A percentile compares a stretch with the other conserved stretches of the same genome.
phyloP scores from a whole-genome alignment of 805 yeast genomes.

The Metschnikowia noctiluminum region DNA sequence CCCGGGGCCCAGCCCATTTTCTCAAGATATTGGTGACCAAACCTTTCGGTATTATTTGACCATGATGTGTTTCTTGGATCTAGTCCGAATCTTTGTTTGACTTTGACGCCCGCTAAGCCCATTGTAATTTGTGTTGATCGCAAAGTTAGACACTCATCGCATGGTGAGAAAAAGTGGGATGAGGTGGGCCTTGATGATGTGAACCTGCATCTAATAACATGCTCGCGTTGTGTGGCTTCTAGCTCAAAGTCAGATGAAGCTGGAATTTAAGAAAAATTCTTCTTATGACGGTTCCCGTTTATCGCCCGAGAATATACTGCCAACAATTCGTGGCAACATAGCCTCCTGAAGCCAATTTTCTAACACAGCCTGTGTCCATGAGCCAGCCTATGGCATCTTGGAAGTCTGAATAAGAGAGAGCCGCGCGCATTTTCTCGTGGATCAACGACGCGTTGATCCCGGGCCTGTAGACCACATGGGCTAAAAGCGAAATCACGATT shows the following conservation, averaged over 20 bases:
- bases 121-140: conserved; percentile 29
- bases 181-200: background rate
- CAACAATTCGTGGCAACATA: conserved; percentile 45
- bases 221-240: too few species aligned
- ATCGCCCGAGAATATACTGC: conserved; percentile 40
- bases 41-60: conserved; percentile 81
- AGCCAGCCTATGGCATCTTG: conserved; percentile 38
- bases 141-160: background rate
- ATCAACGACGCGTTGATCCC: conserved; percentile 28
- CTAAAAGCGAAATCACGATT: conserved; percentile 44
- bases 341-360: conserved; percentile 33
- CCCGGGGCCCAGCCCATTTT: conserved; percentile 94
- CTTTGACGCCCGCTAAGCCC: conserved; percentile 82
- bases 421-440: conserved; percentile 26
- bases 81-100: conserved; percentile 78
- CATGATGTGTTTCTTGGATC: conserved; percentile 95
- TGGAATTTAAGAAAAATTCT: too few species aligned
- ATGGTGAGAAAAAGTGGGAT: conserved; percentile 1
- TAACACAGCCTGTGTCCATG: conserved; percentile 35
- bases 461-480: conserved; percentile 35
- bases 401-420: conserved; percentile 29
- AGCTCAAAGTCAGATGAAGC: too few species aligned
- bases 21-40: conserved; percentile 83
- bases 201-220: conserved; percentile 8
- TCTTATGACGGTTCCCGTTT: background rate